Base-by-base conservation (phyloP, 2,329 filamentous ascomycete genomes). In the Davidsoniella australis region DNA sequence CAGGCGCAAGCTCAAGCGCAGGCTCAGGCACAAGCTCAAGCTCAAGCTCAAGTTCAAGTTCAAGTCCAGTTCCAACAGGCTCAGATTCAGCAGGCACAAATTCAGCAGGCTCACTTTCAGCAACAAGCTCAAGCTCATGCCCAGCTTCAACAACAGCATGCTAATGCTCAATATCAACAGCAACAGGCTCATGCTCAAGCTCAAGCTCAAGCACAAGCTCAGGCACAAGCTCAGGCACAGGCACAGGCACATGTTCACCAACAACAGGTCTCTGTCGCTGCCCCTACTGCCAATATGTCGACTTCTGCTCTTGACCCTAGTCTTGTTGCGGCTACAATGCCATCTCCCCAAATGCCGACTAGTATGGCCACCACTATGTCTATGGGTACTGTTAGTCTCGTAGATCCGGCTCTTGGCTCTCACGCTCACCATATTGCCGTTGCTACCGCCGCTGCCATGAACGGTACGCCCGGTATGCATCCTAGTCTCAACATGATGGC, bases 201-300 rank as follows among this genome's bases (percentile, higher is more conserved):
- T 38, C 62, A 64, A 17, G 55, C 65, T 8, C 62, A 64, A 17
- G 55, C 65, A 8, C 65, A 66, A 29, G 60, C 59, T 5, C 67
- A 67, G 33, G 56, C 59, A 36, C 62, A 58, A 9, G 61, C 63
- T 18, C 48, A 47, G 4, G 42, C 37, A 12, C 48, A 50, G 8
- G 36, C 16, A 3, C 48, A 50, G 4, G 48, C 20, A 8, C 48
- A 46, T 6, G 42, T 37, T 36, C 48, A 50, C 2, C 42, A 24
- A 9, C 42, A 45, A 14, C 49, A 50, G 16, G 37, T 46, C 24
- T 43, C 39, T 23, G 50, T 42, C 5, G 29, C 47, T 10, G 50
- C 47, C 7, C 50, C 50, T 3, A 52, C 50, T 29, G 50, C 50
- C 14, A 49, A 49, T 16, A 52, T 52, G 50, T 41, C 50, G 7